Base-by-base conservation (phyloP, 257 asterid genomes). In the Nyctanthes arbortristis region DNA sequence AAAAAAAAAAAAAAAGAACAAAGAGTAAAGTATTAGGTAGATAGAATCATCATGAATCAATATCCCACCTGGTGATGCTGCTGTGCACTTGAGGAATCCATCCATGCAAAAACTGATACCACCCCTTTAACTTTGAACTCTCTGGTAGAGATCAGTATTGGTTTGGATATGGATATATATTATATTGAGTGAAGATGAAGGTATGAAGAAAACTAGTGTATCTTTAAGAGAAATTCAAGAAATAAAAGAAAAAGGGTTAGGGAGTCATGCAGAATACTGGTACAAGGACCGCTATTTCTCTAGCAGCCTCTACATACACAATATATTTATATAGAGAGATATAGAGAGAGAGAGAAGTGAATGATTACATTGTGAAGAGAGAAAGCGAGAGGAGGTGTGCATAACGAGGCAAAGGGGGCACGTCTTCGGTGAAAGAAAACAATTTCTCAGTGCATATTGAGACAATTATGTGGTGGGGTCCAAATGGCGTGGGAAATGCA, bases 51-150 rank as follows among this genome's bases (percentile, higher is more conserved):
- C n/a, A 16, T 40, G 52, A 40, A 40, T 52, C 27, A 52, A 7
- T 39, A 47, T 18, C 57, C 25, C 57, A 47, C 58, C 30, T 52
- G 58, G 58, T 52, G 54, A 43, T 22, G 13, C 5, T 43, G 20
- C 0, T 52, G 58, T 7, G 31, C 39, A 27, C 32, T 36, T 55
- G 55, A 69, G 36, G 57, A 18, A 76, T 87, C 96, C 96, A 92
- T 91, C 74, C 82, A 79, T 79, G 74, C 84, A 78, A 20, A 5
- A 22, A 22, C 20, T 43, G 54, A 43, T 43, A n/a, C n/a, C 54
- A 43, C 20, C 54, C 54, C 24, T 43, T n/a, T 8, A 43, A 16
- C 5, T 43, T 43, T 5, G n/a, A 43, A 43, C 5, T 16, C 9
- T 39, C 7, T 14, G 49, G 49, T 5, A 39, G 12, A 11, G 49